Evolutionary conservation across 2,329 filamentous ascomycete species (phyloP), one percentile per base, ranked within the genome.

Genomic region (Zalaria obscura): DNA sequence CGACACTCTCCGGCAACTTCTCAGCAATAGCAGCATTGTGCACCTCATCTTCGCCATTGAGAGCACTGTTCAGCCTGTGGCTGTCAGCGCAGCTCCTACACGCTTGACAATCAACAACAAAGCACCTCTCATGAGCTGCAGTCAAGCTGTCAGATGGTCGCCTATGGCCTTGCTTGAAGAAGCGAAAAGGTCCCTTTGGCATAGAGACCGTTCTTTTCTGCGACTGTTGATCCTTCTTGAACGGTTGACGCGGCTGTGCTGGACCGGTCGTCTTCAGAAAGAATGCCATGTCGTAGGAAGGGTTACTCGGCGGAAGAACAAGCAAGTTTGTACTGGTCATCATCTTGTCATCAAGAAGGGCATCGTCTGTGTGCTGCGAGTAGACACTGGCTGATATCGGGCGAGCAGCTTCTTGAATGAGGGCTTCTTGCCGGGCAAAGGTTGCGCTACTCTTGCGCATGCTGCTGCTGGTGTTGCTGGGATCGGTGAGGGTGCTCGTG

Each of bases 261-360:
- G 61, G 61, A 18, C 56, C 60, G 4, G 60, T 63, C 5, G 57
- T 59, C 42, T 53, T 53, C 38, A 64, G 45, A 40, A 64, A 64
- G 37, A 53, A 58, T 9, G 58, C 58, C 41, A 64, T 48, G 33
- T 63, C 59, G 29, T 54, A 52, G 6, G 55, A 55, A 7, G 48
- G 44, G 39, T 55, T 55, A 18, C 49, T 45, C 25, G 42, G 50
- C 6, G 54, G 55, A 31, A 58, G 39, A 27, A 47, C 48, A 26
- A 53, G 44, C 29, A 55, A 39, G 38, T 55, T 58, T 5, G 50
- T 50, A 34, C 53, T 48, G 9, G 55, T 58, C 44, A 53, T 58
- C 52, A 54, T 57, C 40, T 45, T 51, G 49, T 49, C 52, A 34
- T 41, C n/a, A n/a, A 27, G 5, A 7, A 26, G 28, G 3, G 31